Evolutionary conservation across 176 grass and related monocot genomes (phyloP).

Genomic region (Melocanna baccifera): DNA sequence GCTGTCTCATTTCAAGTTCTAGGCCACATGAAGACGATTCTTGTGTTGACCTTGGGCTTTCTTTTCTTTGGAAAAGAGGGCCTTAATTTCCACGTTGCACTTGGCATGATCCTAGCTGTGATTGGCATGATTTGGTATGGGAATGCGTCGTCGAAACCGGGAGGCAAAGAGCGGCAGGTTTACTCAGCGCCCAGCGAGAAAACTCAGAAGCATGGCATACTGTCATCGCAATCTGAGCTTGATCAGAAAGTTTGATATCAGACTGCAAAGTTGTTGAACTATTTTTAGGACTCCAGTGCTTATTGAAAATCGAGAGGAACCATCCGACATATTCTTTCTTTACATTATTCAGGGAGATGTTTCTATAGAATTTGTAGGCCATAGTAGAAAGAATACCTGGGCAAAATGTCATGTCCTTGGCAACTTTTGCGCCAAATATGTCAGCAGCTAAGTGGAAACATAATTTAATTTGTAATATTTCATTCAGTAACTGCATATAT

Average conservation of each 20-base stretch:
- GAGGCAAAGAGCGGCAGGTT: slow-evolving; percentile 38
- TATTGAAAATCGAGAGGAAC: not conserved
- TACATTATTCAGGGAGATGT: not conserved
- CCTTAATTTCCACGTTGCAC: slow-evolving; percentile 35
- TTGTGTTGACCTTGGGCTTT: slow-evolving; percentile 43
- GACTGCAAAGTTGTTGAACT: not conserved
- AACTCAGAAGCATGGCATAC: not conserved
- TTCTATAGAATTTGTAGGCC: not conserved
- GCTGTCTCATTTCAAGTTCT: slow-evolving; percentile 35
- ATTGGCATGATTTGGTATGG: slow-evolving; percentile 50
- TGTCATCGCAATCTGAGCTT: slow-evolving; percentile 17
- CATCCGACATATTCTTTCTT: not conserved
- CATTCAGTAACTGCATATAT: not conserved
- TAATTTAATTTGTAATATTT: not conserved
- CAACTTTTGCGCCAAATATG: not conserved
- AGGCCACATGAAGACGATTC: slow-evolving; percentile 52
- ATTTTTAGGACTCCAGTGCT: not conserved
- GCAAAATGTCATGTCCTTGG: not conserved
- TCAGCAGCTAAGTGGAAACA: not conserved
- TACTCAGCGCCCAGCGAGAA: slow-evolving; percentile 10
- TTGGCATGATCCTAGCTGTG: slow-evolving; percentile 40
- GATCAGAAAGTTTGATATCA: slow-evolving; percentile 17
- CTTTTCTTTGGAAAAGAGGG: slow-evolving; percentile 32
- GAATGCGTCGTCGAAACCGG: slow-evolving; percentile 40
- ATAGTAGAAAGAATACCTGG: not conserved